Evolutionary conservation across 352 stramenopile genomes (phyloP), one percentile per base, ranked within the genome.

Genomic region (Phytophthora rubi): DNA sequence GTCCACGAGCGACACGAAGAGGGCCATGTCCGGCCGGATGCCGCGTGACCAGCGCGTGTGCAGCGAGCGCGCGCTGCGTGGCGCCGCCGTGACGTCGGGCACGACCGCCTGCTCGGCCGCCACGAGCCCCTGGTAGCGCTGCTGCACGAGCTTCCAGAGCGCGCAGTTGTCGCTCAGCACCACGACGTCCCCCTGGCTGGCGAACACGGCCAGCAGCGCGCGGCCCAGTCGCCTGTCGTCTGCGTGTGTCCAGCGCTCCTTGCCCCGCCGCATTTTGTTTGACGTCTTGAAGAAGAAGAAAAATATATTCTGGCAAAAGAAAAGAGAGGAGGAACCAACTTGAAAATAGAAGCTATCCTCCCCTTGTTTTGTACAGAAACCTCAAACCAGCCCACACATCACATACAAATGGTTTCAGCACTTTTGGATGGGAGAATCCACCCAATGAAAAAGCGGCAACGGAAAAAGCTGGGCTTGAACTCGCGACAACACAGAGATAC

Each of bases 91-190:
- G 16, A 66, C 44, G 39, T 72, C 48, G 1, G 63, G 47, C 57
- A 54, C 32, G 23, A 70, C 37, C 3, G 59, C 45, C 54, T 75
- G 60, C 32, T 75, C 71, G 21, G 61, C 59, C 45, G 67, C 42
- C 42, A 68, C 33, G 39, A 75, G 60, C 8, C 21, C 58, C 62
- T 78, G 71, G 59, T 75, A 78, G 33, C 58, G 62, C 62, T 75
- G 67, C 52, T 78, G 71, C 47, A 78, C 71, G 59, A 67, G 62
- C 49, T 66, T 78, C 71, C 71, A 78, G 10, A 75, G 67, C 53
- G 61, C 62, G 32, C 65, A 68, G 21, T 68, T 76, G 33, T 76
- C 68, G 51, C 71, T 79, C 12, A 71, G 54, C 60, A 79, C 48
- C 8, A 76, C 59, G 0, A 42, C 54, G 3, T 79, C 62, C 23